Base-by-base conservation (phyloP, 352 stramenopile species). In the Thraustochytrium sp. region DNA sequence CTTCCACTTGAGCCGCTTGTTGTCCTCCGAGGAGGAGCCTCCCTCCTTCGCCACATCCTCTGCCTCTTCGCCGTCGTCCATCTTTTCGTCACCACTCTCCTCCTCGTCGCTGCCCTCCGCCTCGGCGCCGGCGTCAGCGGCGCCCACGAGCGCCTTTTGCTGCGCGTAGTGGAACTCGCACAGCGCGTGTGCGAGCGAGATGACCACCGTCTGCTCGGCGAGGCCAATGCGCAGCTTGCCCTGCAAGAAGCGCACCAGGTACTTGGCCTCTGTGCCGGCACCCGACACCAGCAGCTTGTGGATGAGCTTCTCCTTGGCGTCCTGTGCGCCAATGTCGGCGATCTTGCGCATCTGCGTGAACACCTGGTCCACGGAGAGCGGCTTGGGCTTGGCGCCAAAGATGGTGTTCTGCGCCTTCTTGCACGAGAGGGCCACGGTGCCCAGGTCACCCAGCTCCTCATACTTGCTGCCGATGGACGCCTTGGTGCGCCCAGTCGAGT, bases 221-320 rank as follows among this genome's bases (percentile, higher is more conserved):
- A 99, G 87, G 3, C 97, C 97, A 86, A 99, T 99, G 38, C 97
- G 91, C 44, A 99, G 91, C 85, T 99, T 99, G 40, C 97, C 96
- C 88, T 99, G 92, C 2, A 99, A 90, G 18, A 96, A 95, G 38
- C 97, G 93, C 54, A 99, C 97, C 53, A 99, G 96, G 89, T 98
- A 99, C 88, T 99, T 99, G 55, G 95, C 92, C 85, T 98, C 94
- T 3, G 87, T 80, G 3, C 13, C 51, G 11, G 11, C 44, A 31
- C 82, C 86, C 1, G 93, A 92, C 26, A 98, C 93, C 18, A 99
- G 88, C 54, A 99, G 88, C 16, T 91, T 90, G 87, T 98, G 97
- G 87, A 99, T 99, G 62, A 97, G 94, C 48, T 93, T 94, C 49
- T 97, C 94, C 88, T 99, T 99, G 56, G 93, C 92, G 86, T 97